Percentiles rank a stretch among this genome's conserved stretches.
Conservation (phyloP, 2,329 filamentous ascomycete species). For the Monosporascus sp. region DNA sequence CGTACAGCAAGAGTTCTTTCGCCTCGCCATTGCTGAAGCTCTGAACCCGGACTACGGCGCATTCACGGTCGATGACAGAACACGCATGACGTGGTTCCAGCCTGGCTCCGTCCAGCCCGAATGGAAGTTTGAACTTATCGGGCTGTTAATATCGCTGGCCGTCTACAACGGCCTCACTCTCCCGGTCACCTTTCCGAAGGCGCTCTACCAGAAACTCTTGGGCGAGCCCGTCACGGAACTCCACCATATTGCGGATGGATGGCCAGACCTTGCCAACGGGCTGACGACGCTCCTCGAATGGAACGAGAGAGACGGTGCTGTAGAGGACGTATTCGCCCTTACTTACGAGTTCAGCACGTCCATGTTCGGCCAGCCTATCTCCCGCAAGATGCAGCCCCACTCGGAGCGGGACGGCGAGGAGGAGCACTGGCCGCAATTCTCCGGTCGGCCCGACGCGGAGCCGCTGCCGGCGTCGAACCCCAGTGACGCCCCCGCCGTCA, state of each 20-base stretch:
- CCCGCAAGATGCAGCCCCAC: conserved; percentile 46
- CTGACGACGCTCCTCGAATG: conserved; percentile 70
- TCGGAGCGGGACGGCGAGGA: neutral
- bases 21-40: conserved; percentile 73
- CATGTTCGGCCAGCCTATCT: conserved; percentile 52
- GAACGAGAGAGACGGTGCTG: conserved; percentile 67
- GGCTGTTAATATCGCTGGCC: conserved; percentile 81
- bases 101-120: conserved; percentile 75
- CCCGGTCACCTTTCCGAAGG: conserved; percentile 81
- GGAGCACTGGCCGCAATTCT: conserved; percentile 49
- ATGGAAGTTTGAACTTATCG: conserved; percentile 88
- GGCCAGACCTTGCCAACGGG: conserved; percentile 74
- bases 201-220: conserved; percentile 76
- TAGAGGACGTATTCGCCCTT: conserved; percentile 75
- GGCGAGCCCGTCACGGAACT: conserved; percentile 63
- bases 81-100: conserved; percentile 81
- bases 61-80: conserved; percentile 73
- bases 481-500: conserved; percentile 67
- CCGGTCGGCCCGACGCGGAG: conserved; percentile 15
- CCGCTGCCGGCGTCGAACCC: conserved; percentile 32
- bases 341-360: conserved; percentile 80
- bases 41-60: conserved; percentile 73
- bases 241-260: conserved; percentile 78
- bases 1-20: conserved; percentile 95
- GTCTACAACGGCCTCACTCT: conserved; percentile 91